A percentile compares a stretch with the other conserved stretches of the same genome.
Conservation (phyloP, 1,284 basidiomycete genomes). For the Jaminaea rosea region DNA sequence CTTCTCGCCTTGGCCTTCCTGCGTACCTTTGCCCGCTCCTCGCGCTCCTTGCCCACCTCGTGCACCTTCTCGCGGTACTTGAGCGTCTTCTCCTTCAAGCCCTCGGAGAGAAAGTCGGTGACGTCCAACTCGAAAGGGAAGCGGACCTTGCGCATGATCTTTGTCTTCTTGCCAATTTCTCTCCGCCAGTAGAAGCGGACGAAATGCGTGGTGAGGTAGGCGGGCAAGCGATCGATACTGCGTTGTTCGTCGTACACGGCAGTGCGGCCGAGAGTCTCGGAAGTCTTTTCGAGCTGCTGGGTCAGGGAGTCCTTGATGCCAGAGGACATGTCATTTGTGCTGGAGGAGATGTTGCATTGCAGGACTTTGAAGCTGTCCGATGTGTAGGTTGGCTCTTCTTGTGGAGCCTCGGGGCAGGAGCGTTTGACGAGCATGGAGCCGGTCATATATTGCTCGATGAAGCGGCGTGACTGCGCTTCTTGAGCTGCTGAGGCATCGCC, state of each 20-base stretch:
- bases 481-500: slow-evolving; percentile 10
- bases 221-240: slow-evolving; percentile 72
- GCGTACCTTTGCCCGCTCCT: slow-evolving; percentile 72
- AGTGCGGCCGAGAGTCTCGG: slow-evolving; percentile 66
- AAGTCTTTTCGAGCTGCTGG: slow-evolving; percentile 76
- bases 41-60: slow-evolving; percentile 71
- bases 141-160: slow-evolving; percentile 74
- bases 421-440: slow-evolving; percentile 66
- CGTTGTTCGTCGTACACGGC: slow-evolving; percentile 77
- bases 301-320: slow-evolving; percentile 78
- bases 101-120: slow-evolving; percentile 70
- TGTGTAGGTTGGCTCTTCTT: slow-evolving; percentile 62
- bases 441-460: slow-evolving; percentile 77
- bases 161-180: slow-evolving; percentile 66
- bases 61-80: slow-evolving; percentile 65
- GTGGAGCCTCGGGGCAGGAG: slow-evolving; percentile 58
- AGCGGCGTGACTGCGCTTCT: slow-evolving; percentile 38
- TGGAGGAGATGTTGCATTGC: slow-evolving; percentile 78
- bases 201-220: slow-evolving; percentile 77
- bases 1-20: slow-evolving; percentile 59
- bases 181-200: slow-evolving; percentile 90
- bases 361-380: slow-evolving; percentile 75
- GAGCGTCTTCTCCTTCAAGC: slow-evolving; percentile 62
- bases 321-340: slow-evolving; percentile 79
- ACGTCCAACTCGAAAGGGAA: slow-evolving; percentile 80